phyloP scores from a whole-genome alignment of 2,329 filamentous ascomycete genomes.

The Aureobasidium sp. region DNA sequence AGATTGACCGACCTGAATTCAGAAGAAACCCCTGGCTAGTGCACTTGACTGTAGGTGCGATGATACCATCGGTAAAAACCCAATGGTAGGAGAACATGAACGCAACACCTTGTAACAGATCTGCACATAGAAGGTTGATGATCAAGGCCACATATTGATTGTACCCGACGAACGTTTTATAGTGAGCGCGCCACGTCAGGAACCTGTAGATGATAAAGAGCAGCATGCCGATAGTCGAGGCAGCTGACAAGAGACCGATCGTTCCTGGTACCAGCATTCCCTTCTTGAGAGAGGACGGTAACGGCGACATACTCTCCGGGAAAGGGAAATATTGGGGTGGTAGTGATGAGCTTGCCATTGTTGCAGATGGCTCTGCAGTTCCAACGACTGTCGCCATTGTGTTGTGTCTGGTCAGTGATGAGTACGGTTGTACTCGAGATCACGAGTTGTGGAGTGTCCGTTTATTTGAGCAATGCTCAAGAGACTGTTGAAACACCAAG shows the following conservation, averaged over 20 bases:
- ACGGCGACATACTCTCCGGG: constrained; percentile 21
- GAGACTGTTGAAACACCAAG: not conserved
- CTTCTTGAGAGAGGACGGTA: constrained; percentile 16
- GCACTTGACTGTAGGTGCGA: constrained; percentile 47
- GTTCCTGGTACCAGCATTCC: constrained; percentile 24
- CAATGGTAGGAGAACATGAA: constrained; percentile 56
- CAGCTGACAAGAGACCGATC: constrained; percentile 23
- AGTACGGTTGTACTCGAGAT: not conserved
- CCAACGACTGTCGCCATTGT: not conserved
- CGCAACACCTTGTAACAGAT: constrained; percentile 56
- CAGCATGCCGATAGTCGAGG: constrained; percentile 21
- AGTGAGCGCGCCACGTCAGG: constrained; percentile 23
- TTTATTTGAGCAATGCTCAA: not conserved
- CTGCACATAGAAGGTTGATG: constrained; percentile 59
- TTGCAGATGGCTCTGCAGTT: not conserved
- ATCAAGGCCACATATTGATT: constrained; percentile 64
- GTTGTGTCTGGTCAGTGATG: not conserved
- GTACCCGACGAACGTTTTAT: constrained; percentile 23
- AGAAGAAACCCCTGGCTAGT: constrained; percentile 61
- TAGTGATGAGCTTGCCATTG: not conserved
- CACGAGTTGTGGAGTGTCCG: not conserved
- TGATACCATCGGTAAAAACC: constrained; percentile 45
- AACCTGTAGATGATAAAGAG: constrained; percentile 23
- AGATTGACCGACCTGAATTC: constrained; percentile 51
- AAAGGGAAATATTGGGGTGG: constrained; percentile 19